These are phyloP conservation scores for Rutstroemia sydowiana DNA, from an alignment of 2,329 filamentous ascomycete species.

Conservation along the genomic window DNA sequence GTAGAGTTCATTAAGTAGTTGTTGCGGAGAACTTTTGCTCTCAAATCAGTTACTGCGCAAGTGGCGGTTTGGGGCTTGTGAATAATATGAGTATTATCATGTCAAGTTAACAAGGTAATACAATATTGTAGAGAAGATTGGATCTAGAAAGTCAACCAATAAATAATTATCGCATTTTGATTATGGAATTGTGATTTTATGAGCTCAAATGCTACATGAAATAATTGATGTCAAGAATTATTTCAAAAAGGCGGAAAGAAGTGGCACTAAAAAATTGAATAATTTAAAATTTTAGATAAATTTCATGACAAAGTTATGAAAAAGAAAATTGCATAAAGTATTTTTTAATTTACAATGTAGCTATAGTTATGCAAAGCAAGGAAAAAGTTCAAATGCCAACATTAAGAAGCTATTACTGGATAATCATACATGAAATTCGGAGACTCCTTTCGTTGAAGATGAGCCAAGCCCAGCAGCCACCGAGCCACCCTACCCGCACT, in stretches of 20 bases:
- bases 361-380: background rate
- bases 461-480: slow-evolving; percentile 13
- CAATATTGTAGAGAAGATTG: background rate
- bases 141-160: background rate
- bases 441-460: slow-evolving; percentile 23
- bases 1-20: slow-evolving; percentile 27
- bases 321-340: background rate
- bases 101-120: background rate
- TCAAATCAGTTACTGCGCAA: too few relatives aligned
- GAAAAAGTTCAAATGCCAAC: background rate
- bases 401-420: slow-evolving; percentile 14
- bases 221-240: too few relatives aligned
- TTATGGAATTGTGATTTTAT: too few relatives aligned
- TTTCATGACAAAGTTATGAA: too few relatives aligned
- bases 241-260: background rate
- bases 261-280: background rate
- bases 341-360: background rate
- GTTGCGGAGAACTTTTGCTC: slow-evolving; percentile 1
- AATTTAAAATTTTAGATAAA: too few relatives aligned
- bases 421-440: slow-evolving; percentile 22
- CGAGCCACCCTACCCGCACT: slow-evolving; percentile 13
- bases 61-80: background rate
- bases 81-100: background rate
- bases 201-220: too few relatives aligned
- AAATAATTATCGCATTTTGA: background rate